Conservation (phyloP, 2,329 filamentous ascomycete genomes). For the Triangularia verruculosa region DNA sequence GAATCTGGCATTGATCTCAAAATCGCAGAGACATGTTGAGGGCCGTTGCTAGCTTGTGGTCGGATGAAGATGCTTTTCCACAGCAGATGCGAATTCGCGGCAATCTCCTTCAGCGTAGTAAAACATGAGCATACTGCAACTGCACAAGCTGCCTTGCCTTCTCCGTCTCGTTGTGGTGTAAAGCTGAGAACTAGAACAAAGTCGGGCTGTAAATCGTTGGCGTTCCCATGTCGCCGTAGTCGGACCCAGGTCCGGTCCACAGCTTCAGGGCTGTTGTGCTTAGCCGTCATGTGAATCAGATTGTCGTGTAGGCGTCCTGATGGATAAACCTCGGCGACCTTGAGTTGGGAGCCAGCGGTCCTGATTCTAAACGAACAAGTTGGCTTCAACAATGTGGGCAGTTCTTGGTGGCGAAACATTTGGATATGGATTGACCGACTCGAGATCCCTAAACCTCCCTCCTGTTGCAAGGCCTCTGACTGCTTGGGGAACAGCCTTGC, state of each 20-base stretch:
- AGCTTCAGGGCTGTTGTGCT: not conserved
- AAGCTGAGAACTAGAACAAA: not conserved
- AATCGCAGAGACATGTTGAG: not conserved
- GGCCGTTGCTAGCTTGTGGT: not conserved
- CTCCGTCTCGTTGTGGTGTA: not conserved
- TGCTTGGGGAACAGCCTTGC: not conserved
- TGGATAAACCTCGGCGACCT: not conserved
- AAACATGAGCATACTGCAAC: not conserved
- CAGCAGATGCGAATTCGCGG: not conserved
- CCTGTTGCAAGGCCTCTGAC: no score
- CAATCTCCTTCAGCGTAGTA: not conserved
- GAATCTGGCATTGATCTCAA: not conserved
- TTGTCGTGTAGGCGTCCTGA: not conserved
- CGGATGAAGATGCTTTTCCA: not conserved
- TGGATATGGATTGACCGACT: not conserved
- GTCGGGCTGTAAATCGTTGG: not conserved
- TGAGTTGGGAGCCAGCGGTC: not conserved
- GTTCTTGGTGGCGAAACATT: not conserved
- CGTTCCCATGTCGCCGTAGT: not conserved
- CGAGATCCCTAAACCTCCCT: not conserved
- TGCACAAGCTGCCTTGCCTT: not conserved
- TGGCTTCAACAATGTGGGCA: not conserved
- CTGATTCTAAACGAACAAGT: not conserved
- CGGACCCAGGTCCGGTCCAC: slow-evolving; percentile 1
- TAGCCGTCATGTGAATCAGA: not conserved